A percentile compares a stretch with the other conserved stretches of the same genome.
Conservation (phyloP, 371 early-diverging fungal species). For the Fennellomyces sp. region DNA sequence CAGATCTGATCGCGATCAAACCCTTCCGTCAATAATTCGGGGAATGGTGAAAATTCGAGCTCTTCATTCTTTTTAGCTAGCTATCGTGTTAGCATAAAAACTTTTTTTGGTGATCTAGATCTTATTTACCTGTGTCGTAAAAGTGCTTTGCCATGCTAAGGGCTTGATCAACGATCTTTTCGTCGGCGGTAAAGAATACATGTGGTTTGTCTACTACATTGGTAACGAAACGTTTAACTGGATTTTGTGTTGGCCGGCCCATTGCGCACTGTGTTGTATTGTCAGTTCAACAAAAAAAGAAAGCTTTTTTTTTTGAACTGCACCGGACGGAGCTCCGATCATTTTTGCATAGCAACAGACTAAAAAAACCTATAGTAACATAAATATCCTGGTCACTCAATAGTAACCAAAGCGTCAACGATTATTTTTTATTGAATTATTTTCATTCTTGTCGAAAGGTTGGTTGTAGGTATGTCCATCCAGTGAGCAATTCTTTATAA, state of each 20-base stretch:
- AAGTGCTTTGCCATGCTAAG: slow-evolving; percentile 51
- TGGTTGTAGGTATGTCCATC: too few relatives aligned
- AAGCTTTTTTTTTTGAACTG: too few relatives aligned
- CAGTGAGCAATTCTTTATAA: too few relatives aligned
- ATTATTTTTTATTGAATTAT: too few relatives aligned
- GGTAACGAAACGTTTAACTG: slow-evolving; percentile 25
- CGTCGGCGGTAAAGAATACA: slow-evolving; percentile 46
- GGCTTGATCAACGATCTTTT: slow-evolving; percentile 36
- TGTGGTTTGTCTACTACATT: slow-evolving; percentile 54
- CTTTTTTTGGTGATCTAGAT: not conserved
- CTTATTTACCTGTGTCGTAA: slow-evolving; percentile 55
- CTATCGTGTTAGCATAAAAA: not conserved
- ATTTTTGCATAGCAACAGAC: too few relatives aligned
- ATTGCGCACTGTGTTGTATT: too few relatives aligned
- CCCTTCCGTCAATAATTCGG: slow-evolving; percentile 71
- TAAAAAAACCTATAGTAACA: too few relatives aligned
- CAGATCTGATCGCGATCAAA: slow-evolving; percentile 91
- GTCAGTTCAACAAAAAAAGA: too few relatives aligned
- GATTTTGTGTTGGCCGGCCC: not conserved
- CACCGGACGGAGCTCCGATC: too few relatives aligned
- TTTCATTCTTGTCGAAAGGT: too few relatives aligned
- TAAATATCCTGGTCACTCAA: too few relatives aligned
- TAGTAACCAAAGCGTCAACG: too few relatives aligned
- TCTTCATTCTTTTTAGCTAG: slow-evolving; percentile 55
- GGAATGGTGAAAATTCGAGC: slow-evolving; percentile 52